phyloP scores from a whole-genome alignment of 306 rosid species.

The Abrus precatorius region DNA sequence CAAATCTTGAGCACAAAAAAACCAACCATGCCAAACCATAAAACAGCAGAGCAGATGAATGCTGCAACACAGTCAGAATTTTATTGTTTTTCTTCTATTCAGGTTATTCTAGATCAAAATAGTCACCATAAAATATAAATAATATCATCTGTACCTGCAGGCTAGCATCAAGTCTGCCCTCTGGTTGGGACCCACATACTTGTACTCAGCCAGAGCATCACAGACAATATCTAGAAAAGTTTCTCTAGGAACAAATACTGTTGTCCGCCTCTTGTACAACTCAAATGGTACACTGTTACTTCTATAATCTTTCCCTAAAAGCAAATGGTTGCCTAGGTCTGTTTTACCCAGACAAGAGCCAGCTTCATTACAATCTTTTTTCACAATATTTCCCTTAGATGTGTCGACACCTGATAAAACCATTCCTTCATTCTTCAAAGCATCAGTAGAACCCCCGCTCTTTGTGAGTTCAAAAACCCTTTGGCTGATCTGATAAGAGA shows the following conservation, averaged over 20 bases:
- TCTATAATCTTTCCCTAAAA: conserved; percentile 54
- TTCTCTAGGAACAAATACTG: conserved; percentile 71
- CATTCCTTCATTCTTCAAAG: conserved; percentile 56
- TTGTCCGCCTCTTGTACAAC: conserved; percentile 79
- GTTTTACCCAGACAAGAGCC: conserved; percentile 35
- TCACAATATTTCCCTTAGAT: conserved; percentile 45
- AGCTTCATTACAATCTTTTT: conserved; percentile 38
- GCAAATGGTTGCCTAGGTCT: conserved; percentile 48
- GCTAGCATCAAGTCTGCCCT: conserved; percentile 82
- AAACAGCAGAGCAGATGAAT: neutral
- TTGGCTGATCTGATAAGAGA: conserved; percentile 77
- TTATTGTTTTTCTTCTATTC: neutral
- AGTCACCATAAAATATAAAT: conserved; percentile 30
- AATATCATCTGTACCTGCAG: conserved; percentile 70
- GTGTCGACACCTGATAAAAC: conserved; percentile 47
- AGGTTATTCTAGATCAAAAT: conserved; percentile 32
- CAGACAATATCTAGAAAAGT: conserved; percentile 78
- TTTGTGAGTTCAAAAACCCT: conserved; percentile 77
- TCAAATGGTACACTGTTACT: conserved; percentile 71
- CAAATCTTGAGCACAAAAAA: conserved; percentile 1
- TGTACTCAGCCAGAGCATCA: conserved; percentile 83
- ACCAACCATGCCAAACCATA: conserved; percentile 25
- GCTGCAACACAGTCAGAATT: neutral
- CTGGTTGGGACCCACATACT: conserved; percentile 91
- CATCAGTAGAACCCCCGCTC: conserved; percentile 51